phyloP scores from a whole-genome alignment of 2,329 filamentous ascomycete genomes.

The Triangularia verruculosa region DNA sequence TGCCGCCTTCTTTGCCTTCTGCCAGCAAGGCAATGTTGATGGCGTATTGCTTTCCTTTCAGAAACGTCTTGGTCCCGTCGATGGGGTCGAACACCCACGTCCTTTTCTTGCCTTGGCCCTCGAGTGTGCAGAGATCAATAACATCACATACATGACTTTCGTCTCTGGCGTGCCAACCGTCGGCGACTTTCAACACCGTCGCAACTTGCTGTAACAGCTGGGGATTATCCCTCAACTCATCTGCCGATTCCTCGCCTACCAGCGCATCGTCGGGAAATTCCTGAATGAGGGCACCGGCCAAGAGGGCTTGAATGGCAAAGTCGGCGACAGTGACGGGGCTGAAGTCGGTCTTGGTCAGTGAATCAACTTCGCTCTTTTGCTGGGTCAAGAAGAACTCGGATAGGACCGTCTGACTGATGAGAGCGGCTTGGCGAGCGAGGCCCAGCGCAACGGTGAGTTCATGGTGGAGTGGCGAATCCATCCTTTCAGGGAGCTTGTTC shows the following conservation, averaged over 20 bases:
- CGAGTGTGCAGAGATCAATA: slow-evolving; percentile 53
- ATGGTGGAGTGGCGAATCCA: not conserved
- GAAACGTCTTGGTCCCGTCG: slow-evolving; percentile 57
- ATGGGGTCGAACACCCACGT: slow-evolving; percentile 61
- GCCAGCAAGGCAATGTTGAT: slow-evolving; percentile 55
- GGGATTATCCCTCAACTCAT: slow-evolving; percentile 43
- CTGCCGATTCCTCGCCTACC: slow-evolving; percentile 55
- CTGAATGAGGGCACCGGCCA: slow-evolving; percentile 45
- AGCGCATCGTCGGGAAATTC: slow-evolving; percentile 52
- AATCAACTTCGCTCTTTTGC: not conserved
- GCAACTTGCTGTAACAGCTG: slow-evolving; percentile 47
- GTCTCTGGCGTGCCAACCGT: slow-evolving; percentile 11
- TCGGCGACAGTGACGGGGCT: slow-evolving; percentile 59
- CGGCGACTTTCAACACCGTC: slow-evolving; percentile 36
- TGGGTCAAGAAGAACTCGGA: not conserved
- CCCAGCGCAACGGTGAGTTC: not conserved
- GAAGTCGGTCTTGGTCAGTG: slow-evolving; percentile 51
- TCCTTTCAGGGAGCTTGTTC: not conserved
- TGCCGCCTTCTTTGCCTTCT: slow-evolving; percentile 34
- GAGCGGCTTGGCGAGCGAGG: not conserved
- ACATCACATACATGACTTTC: slow-evolving; percentile 49
- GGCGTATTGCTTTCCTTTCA: slow-evolving; percentile 53
- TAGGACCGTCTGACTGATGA: not conserved
- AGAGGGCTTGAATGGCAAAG: slow-evolving; percentile 56
- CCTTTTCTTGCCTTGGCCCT: slow-evolving; percentile 25